phyloP scores from a whole-genome alignment of 1,139 yeast genomes.

The Candida frijolesensis region DNA sequence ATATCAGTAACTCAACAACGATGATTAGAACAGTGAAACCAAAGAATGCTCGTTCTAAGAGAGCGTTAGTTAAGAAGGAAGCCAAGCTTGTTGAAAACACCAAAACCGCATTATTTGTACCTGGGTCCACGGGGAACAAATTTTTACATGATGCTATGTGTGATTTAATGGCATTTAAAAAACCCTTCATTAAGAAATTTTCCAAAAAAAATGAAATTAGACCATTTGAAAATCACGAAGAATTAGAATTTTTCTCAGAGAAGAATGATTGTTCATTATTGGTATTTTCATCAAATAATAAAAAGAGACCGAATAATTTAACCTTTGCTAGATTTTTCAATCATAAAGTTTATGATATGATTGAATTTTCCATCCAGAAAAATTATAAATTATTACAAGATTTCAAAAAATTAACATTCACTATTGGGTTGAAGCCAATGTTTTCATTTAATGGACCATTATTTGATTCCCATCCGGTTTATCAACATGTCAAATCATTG shows the following conservation, averaged over 20 bases:
- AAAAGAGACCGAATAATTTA: conserved; percentile 90
- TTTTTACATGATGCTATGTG: conserved; percentile 86
- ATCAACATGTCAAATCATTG: conserved; percentile 80
- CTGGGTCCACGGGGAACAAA: conserved; percentile 82
- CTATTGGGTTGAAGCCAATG: conserved; percentile 92
- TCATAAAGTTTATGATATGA: conserved; percentile 89
- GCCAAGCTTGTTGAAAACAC: conserved; percentile 88
- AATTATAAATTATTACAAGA: conserved; percentile 75
- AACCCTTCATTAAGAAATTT: conserved; percentile 88
- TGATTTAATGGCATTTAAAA: conserved; percentile 87
- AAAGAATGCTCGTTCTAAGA: conserved; percentile 92
- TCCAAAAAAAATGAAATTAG: conserved; percentile 83
- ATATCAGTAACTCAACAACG: conserved; percentile 4
- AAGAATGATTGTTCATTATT: conserved; percentile 89
- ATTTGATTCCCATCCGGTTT: conserved; percentile 87
- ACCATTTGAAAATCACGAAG: conserved; percentile 91
- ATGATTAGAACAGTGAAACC: conserved; percentile 79
- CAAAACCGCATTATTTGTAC: conserved; percentile 87
- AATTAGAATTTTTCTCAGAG: conserved; percentile 88
- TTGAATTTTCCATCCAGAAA: conserved; percentile 77
- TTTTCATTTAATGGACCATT: conserved; percentile 91
- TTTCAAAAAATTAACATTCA: conserved; percentile 78
- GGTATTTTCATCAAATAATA: conserved; percentile 81
- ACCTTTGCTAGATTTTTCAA: conserved; percentile 90
- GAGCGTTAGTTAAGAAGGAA: conserved; percentile 88